Evolutionary conservation across 164 flowering plant species (phyloP), one percentile per base, ranked within the genome.

Genomic region (Brasenia schreberi): DNA sequence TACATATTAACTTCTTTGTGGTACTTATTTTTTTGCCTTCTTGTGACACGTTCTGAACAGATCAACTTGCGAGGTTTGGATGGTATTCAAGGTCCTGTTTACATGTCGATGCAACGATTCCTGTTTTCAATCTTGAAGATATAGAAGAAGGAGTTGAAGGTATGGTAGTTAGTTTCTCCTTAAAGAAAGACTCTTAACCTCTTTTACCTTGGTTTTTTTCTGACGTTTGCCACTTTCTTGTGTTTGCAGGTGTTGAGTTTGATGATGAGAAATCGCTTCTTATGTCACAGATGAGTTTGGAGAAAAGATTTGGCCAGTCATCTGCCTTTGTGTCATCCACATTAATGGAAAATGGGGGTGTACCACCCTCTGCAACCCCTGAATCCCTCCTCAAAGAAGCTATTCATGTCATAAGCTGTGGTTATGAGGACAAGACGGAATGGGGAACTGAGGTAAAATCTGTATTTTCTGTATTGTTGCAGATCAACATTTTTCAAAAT

Each of bases 41-140:
- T 19, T 1, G 6, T 62, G 17, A 7, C 14, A 9, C 49, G 53
- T 44, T 63, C 17, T 19, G 17, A 65, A 16, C 71, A 84, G 88
- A 81, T 84, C 63, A 84, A 84, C 67, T 80, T 84, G 77, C 81
- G 80, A 68, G 88, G 88, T 56, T 71, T 82, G 62, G 88, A 84
- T 75, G 88, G 88, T 67, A 72, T 84, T 44, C 63, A 61, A 61
- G 63, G 63, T 4, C 63, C 63, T 61, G 63, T 61, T 61, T 61
- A 61, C 81, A 79, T 65, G 76, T 71, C 68, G 84, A 83, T 65
- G 64, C 78, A 7, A 81, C 84, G 43, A 79, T 79, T 74, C 86
- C 82, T 42, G 75, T 83, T 68, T 79, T 79, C 72, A 81, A 77
- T 60, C 78, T 83, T 58, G 86, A 83, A 73, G 82, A 80, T 65